Conservation (phyloP, 495 filamentous ascomycete species). For the Aspergillus carlsbadensis region DNA sequence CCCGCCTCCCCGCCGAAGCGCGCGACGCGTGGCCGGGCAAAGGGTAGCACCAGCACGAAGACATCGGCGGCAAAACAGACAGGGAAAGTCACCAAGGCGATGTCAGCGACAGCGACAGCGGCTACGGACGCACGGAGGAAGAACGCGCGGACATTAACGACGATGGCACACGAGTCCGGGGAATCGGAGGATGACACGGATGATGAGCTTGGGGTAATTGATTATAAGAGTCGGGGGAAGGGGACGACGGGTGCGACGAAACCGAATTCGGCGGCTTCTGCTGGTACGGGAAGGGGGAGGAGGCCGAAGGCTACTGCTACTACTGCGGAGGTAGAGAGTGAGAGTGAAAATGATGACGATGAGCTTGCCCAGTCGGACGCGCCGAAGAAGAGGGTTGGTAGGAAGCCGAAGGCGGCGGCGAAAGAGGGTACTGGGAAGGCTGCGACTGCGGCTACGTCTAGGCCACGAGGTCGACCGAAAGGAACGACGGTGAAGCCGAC, state of each 20-base stretch:
- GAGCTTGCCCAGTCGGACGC: conserved; percentile 28
- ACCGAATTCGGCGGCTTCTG: conserved; percentile 16
- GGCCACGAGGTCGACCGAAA: conserved; percentile 40
- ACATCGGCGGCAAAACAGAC: conserved; percentile 21
- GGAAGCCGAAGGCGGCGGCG: conserved; percentile 26
- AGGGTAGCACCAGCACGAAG: conserved; percentile 20
- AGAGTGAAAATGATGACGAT: conserved; percentile 21
- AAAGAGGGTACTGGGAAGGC: conserved; percentile 16
- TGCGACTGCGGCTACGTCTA: conserved; percentile 25
- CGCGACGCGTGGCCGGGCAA: conserved; percentile 30
- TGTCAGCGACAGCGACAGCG: no score
- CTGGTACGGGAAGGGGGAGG: conserved; percentile 18
- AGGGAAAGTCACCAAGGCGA: conserved; percentile 21
- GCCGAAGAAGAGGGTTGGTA: conserved; percentile 35
- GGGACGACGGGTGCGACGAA: conserved; percentile 14
- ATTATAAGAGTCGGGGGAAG: conserved; percentile 18
- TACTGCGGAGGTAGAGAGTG: conserved; percentile 8
- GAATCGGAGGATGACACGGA: conserved; percentile 38
- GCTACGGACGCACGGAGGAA: conserved; percentile 17
- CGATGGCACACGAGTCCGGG: conserved; percentile 2
- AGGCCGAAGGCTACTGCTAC: conserved; percentile 17
- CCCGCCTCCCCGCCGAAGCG: conserved; percentile 37
- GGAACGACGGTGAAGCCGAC: conserved; percentile 22
- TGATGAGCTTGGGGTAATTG: conserved; percentile 40
- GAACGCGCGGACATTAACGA: conserved; percentile 1